Conservation (phyloP, 495 filamentous ascomycete species). For the Stereocaulon alpinum region DNA sequence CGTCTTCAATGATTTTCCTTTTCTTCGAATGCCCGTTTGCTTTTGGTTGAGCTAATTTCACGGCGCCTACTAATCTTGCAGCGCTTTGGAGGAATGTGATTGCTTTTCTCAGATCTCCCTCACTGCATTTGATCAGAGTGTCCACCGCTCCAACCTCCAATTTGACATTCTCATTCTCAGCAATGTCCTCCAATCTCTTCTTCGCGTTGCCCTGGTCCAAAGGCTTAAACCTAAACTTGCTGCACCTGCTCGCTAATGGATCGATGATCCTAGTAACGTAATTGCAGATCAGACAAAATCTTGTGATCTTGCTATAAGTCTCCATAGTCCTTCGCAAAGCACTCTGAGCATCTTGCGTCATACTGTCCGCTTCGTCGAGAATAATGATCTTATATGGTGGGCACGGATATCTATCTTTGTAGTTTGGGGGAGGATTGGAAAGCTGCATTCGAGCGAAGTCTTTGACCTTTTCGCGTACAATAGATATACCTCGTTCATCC, state of each 20-base stretch:
- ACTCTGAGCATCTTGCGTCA: slow-evolving; percentile 97
- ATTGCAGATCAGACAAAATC: slow-evolving; percentile 97
- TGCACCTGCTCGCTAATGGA: slow-evolving; percentile 81
- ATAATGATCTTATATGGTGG: slow-evolving; percentile 98
- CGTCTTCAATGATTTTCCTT: slow-evolving; percentile 45
- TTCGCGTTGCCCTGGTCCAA: slow-evolving; percentile 75
- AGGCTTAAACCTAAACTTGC: slow-evolving; percentile 97
- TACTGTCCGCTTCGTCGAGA: slow-evolving; percentile 92
- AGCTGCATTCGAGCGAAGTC: slow-evolving; percentile 93
- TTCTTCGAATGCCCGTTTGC: slow-evolving; percentile 38
- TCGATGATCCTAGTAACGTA: slow-evolving; percentile 98
- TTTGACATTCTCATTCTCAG: slow-evolving; percentile 58
- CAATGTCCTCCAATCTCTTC: slow-evolving; percentile 68
- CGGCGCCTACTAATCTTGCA: slow-evolving; percentile 63
- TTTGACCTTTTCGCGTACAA: slow-evolving; percentile 97
- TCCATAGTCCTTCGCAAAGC: slow-evolving; percentile 94
- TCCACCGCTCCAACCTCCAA: slow-evolving; percentile 72
- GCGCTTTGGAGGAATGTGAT: slow-evolving; percentile 95
- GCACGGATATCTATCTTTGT: slow-evolving; percentile 72
- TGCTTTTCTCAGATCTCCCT: slow-evolving; percentile 89
- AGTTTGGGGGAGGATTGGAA: slow-evolving; percentile 63
- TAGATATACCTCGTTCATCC: slow-evolving; percentile 93
- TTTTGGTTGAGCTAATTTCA: slow-evolving; percentile 27
- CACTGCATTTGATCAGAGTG: slow-evolving; percentile 72
- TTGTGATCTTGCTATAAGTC: slow-evolving; percentile 88